Evolutionary conservation across 148 eudicot genomes (phyloP).

Genomic region (Chenopodium suecicum): DNA sequence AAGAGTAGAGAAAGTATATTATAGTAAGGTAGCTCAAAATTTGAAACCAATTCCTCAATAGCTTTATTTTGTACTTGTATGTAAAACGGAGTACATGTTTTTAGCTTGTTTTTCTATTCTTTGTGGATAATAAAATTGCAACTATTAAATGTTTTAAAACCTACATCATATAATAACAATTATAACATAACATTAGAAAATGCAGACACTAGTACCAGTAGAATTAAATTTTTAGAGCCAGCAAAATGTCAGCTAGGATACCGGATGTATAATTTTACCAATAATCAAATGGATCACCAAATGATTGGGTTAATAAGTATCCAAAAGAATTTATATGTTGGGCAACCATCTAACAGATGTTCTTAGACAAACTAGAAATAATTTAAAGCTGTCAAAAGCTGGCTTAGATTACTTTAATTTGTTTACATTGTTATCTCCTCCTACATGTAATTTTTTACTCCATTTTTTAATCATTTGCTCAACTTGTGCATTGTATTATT

Average conservation of each 20-base stretch:
- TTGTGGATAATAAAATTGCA: too few species aligned
- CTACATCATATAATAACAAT: too few species aligned
- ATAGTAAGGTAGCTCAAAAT: too few species aligned
- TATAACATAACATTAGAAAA: too few species aligned
- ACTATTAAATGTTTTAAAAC: too few species aligned
- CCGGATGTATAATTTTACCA: neutral
- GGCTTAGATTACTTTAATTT: conserved; percentile 14
- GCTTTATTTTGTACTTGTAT: too few species aligned
- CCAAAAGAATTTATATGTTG: neutral
- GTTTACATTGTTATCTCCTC: neutral
- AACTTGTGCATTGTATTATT: neutral
- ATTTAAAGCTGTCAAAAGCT: conserved; percentile 15
- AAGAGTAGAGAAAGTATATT: too few species aligned
- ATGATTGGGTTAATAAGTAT: neutral
- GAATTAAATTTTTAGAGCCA: neutral
- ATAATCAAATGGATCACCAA: neutral
- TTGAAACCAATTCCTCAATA: too few species aligned
- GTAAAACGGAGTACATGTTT: too few species aligned
- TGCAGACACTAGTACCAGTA: too few species aligned
- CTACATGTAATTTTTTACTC: neutral
- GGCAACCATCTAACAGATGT: neutral
- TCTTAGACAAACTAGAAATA: neutral
- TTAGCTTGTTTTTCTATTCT: too few species aligned
- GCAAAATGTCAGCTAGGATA: neutral
- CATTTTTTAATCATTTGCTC: conserved; percentile 12